Evolutionary conservation across 2,329 filamentous ascomycete species (phyloP).

Genomic region (Sclerotinia minor): DNA sequence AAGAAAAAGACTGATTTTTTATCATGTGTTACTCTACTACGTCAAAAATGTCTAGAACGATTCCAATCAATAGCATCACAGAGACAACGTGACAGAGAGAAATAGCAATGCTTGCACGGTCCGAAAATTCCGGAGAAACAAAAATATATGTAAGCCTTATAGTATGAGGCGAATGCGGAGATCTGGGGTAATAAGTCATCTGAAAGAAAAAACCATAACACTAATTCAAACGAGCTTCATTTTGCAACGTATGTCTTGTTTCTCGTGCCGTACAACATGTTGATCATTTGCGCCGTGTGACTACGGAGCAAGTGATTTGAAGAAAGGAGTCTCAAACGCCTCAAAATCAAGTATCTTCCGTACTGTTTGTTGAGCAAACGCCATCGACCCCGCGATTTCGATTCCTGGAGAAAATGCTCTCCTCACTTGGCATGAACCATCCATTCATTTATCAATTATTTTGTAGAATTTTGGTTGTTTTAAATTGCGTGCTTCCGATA

Average conservation of each 20-base stretch:
- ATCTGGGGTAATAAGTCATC: constrained; percentile 21
- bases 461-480: neutral
- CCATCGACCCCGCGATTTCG: constrained; percentile 15
- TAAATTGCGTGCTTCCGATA: neutral
- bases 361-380: neutral
- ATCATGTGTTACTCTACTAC: neutral
- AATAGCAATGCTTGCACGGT: constrained; percentile 12
- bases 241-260: neutral
- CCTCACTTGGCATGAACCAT: neutral
- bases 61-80: constrained; percentile 1
- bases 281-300: constrained; percentile 10
- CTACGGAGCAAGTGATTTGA: constrained; percentile 1
- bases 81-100: neutral
- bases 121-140: constrained; percentile 17
- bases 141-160: neutral
- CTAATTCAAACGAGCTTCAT: constrained; percentile 3
- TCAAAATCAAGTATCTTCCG: neutral
- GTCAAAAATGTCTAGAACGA: neutral
- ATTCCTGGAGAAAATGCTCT: constrained; percentile 5
- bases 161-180: constrained; percentile 4
- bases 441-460: neutral
- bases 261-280: constrained; percentile 8
- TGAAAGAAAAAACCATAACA: constrained; percentile 13
- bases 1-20: neutral
- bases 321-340: constrained; percentile 1